Evolutionary conservation across 2,329 filamentous ascomycete genomes (phyloP), one percentile per base, ranked within the genome.

Genomic region (Talaromyces sp.): DNA sequence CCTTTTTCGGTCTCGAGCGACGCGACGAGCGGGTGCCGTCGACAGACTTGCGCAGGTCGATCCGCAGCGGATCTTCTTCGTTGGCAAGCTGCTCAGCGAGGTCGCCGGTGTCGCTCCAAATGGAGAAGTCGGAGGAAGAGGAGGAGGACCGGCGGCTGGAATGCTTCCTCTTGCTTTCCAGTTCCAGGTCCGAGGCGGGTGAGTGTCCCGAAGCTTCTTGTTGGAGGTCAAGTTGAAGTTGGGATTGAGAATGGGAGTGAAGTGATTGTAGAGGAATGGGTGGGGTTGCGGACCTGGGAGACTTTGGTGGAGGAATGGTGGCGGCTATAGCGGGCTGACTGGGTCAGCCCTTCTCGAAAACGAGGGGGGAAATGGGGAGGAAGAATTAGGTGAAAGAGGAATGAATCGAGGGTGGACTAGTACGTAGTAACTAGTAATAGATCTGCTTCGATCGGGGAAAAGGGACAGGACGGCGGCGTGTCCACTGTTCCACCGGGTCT

Each of bases 41-140:
- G 62, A 89, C 77, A 68, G 87, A 87, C 68, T 86, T 81, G 71
- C 83, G 82, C 63, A 93, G 82, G 70, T 85, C 88, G 68, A 87
- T 85, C 68, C 85, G 87, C 68, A 96, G 83, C 63, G 92, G 91
- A 75, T 96, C 91, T 77, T 93, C 87, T 71, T 88, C 87, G 81
- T 90, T 88, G 71, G 86, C 90, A 69, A 93, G 83, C 82, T 96
- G 93, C 80, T 97, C 93, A 71, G 91, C 92, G 70, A 98, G 86
- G 78, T 98, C 95, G 72, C 92, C 93, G 52, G 93, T 96, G 77
- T 97, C 92, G 73, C 91, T 93, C 92, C 92, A 97, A 69, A 90
- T 86, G 62, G 88, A 91, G 76, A 91, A 90, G 70, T 89, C 86
- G 65, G 84, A 86, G 65, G 78, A 79, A 64, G 71, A 68, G 67